Evolutionary conservation across 768 basidiomycete species (phyloP), one percentile per base, ranked within the genome.

Genomic region (Rhizopogon roseolus): DNA sequence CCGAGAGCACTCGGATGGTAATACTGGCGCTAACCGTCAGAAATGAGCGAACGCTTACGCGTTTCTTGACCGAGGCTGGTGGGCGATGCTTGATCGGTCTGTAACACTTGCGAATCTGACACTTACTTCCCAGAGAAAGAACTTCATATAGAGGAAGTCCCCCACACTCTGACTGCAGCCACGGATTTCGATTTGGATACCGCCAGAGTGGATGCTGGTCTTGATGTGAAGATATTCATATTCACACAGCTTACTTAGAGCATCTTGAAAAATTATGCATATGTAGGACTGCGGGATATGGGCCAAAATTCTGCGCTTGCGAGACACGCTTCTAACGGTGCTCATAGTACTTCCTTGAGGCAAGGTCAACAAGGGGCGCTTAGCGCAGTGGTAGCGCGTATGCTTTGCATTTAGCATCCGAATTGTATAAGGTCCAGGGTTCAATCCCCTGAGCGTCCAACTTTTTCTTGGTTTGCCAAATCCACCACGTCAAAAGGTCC

Each of bases 21-120:
- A 7, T 69, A 51, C 60, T 82, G 36, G 74, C 75, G 10, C 66
- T 86, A 27, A 71, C 70, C 3, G 62, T 82, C 9, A 73, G 88
- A 54, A 88, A 85, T 56, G 70, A 76, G 54, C 64, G 68, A 9
- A 90, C 88, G 0, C 57, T 81, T 43, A 50, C 61, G 9, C 57
- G 64, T 40, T 86, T 90, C 66, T 41, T 78, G 10, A 43, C 64
- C 34, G 56, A 68, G 50, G 68, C 72, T 37, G 58, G 67, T 73
- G 65, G 16, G 59, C 50, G 27, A 14, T 39, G 25, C 44, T 11
- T 32, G 2, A 39, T 11, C 38, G 22, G 28, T 32, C 29, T 44
- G 32, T 45, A 38, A 17, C 36, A 50, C 22, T 43, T 44, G 49
- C 19, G 52, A 41, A 56, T 38, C 45, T 25, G 40, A 40, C 19